These are phyloP conservation scores for Phytophthora palmivora DNA, from an alignment of 352 stramenopile genomes.

Conservation along the genomic window DNA sequence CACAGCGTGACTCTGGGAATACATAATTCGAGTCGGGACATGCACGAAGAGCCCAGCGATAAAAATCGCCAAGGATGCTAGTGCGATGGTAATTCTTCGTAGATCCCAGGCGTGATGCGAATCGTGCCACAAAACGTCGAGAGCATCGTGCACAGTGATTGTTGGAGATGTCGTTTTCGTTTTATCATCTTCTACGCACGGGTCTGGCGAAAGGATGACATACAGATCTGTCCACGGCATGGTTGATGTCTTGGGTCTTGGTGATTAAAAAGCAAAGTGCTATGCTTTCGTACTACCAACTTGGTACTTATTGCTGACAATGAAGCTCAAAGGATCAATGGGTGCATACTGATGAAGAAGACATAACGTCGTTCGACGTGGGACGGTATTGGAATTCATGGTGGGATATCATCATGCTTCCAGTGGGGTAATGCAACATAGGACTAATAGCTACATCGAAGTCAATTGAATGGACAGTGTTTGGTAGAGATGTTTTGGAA, in stretches of 20 bases:
- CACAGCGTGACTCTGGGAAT: constrained; percentile 34
- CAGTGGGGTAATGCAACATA: not conserved
- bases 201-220: not conserved
- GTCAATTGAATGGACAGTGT: no score
- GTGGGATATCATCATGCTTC: not conserved
- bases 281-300: no score
- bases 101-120: not conserved
- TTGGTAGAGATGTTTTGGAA: no score
- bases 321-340: not conserved
- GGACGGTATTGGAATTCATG: not conserved
- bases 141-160: not conserved
- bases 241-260: not conserved
- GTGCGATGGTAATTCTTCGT: not conserved
- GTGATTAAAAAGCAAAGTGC: not conserved
- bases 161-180: not conserved
- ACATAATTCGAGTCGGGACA: constrained; percentile 36
- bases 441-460: not conserved
- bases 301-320: not conserved
- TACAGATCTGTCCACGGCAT: not conserved
- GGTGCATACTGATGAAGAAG: not conserved
- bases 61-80: constrained; percentile 46
- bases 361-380: not conserved
- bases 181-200: not conserved
- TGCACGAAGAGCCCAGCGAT: constrained; percentile 47
- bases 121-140: not conserved